A percentile compares a stretch with the other conserved stretches of the same genome.
phyloP scores from a whole-genome alignment of 495 filamentous ascomycete species.

The Neurospora sp. region DNA sequence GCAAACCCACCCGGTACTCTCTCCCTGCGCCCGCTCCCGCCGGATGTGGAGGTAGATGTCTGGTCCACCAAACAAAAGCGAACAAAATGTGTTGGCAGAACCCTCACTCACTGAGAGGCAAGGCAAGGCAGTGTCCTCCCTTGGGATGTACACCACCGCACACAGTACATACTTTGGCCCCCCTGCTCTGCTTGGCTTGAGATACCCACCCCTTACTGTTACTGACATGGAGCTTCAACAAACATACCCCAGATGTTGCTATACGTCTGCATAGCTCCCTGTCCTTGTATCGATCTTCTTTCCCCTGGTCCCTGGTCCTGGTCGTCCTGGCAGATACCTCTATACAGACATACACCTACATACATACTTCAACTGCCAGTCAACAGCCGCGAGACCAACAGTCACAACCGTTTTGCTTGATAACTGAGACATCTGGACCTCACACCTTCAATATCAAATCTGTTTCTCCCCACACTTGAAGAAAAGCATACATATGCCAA shows the following conservation, averaged over 20 bases:
- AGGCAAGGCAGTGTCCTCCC: background rate
- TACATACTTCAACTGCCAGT: background rate
- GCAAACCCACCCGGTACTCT: slow-evolving; percentile 8
- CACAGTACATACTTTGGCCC: background rate
- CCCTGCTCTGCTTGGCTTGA: background rate
- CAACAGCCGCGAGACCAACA: background rate
- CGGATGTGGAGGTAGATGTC: slow-evolving; percentile 7
- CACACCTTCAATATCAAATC: background rate
- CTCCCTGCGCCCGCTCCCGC: slow-evolving; percentile 4
- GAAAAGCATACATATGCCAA: background rate
- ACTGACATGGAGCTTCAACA: background rate
- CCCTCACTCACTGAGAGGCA: background rate
- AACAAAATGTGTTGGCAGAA: slow-evolving; percentile 14
- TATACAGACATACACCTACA: background rate
- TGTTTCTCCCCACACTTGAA: background rate
- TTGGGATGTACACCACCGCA: background rate
- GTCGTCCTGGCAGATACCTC: background rate
- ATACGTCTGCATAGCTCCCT: background rate
- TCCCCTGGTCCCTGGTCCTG: background rate
- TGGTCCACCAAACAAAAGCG: slow-evolving; percentile 12
- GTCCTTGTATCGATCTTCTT: background rate
- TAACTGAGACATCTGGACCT: background rate
- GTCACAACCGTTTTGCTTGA: background rate
- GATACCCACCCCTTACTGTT: background rate
- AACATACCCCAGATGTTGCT: background rate